Conservation (phyloP, 306 rosid genomes). For the Nissolia schottii region DNA sequence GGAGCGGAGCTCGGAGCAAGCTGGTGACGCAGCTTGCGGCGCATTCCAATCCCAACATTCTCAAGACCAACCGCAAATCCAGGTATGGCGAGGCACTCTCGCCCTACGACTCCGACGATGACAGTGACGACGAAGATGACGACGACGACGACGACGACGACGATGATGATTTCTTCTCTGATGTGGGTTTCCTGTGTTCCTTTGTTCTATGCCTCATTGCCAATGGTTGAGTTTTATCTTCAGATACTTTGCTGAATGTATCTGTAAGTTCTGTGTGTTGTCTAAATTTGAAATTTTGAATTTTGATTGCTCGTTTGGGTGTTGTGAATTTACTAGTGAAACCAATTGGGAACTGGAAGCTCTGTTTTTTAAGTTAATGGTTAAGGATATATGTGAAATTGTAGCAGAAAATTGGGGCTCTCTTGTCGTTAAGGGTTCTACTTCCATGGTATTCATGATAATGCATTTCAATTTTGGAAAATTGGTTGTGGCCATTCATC, state of each 20-base stretch:
- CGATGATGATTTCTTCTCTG: conserved; percentile 38
- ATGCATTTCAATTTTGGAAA: neutral
- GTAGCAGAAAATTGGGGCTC: neutral
- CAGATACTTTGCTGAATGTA: neutral
- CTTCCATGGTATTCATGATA: neutral
- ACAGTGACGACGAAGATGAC: neutral
- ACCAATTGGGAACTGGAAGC: neutral
- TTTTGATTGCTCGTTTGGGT: neutral
- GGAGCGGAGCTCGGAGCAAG: conserved; percentile 6
- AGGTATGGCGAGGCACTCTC: conserved; percentile 48
- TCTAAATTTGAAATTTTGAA: neutral
- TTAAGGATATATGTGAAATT: neutral
- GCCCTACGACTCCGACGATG: conserved; percentile 47
- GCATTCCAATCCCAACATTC: conserved; percentile 71
- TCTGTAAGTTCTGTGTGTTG: neutral
- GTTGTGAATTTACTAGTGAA: neutral
- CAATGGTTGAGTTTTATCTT: neutral
- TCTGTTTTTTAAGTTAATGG: neutral
- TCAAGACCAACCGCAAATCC: conserved; percentile 68
- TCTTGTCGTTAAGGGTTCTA: neutral
- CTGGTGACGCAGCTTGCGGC: conserved; percentile 46
- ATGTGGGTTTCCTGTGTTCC: conserved; percentile 45
- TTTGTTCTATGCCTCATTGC: too few species aligned
- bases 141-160: conserved; percentile 23
- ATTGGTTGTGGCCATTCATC: neutral